Evolutionary conservation across 441 rosid genomes (phyloP).

Genomic region (Euphorbia neoarborescens): DNA sequence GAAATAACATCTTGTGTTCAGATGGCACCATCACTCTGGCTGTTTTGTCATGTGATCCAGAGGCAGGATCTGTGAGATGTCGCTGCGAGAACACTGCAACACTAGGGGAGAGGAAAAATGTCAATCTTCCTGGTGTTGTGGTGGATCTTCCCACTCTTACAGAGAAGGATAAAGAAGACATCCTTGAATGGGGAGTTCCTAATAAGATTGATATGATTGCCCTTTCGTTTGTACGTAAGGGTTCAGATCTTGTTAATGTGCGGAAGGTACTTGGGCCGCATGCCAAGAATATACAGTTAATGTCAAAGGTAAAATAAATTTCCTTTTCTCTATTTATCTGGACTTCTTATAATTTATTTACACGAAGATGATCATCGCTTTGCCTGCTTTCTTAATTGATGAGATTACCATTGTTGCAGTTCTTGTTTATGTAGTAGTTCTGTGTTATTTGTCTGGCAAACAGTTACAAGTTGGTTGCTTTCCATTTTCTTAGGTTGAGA

Average conservation of each 20-base stretch:
- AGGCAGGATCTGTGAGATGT: constrained; percentile 61
- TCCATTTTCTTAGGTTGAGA: constrained; percentile 56
- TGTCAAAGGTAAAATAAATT: constrained; percentile 64
- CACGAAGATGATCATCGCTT: too few species aligned
- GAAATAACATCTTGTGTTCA: constrained; percentile 78
- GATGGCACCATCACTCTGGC: constrained; percentile 88
- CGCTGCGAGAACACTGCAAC: constrained; percentile 82
- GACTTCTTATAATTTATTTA: too few species aligned
- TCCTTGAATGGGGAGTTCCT: constrained; percentile 77
- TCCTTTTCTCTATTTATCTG: constrained; percentile 3
- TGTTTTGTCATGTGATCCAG: constrained; percentile 58
- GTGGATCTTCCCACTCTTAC: constrained; percentile 94
- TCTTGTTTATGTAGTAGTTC: too few species aligned
- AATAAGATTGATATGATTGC: constrained; percentile 94
- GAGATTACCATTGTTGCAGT: too few species aligned
- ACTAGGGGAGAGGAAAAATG: constrained; percentile 93
- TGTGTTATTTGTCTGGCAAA: too few species aligned
- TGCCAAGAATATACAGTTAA: constrained; percentile 68
- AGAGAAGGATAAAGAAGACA: constrained; percentile 89
- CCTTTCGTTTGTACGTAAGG: constrained; percentile 84
- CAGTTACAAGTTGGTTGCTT: neutral
- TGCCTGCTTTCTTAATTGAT: too few species aligned
- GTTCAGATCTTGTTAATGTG: constrained; percentile 77
- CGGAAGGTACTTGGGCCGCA: constrained; percentile 67
- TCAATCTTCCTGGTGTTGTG: constrained; percentile 86